A percentile compares a stretch with the other conserved stretches of the same genome.
phyloP scores from a whole-genome alignment of 352 stramenopile genomes.

The Saprolegnia diclina region DNA sequence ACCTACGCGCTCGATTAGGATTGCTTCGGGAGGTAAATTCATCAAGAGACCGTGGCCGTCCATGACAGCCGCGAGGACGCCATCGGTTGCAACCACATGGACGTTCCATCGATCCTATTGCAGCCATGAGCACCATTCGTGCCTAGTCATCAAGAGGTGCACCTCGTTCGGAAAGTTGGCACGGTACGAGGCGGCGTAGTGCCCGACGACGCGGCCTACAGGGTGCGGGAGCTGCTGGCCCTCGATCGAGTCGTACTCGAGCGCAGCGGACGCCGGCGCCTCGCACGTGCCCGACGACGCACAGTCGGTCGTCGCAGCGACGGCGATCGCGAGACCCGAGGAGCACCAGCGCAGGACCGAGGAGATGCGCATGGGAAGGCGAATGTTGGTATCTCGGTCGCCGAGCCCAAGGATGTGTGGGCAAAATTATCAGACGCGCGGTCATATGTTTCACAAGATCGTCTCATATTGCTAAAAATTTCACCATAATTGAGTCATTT shows the following conservation, averaged over 20 bases:
- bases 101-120: slow-evolving; percentile 81
- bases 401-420: too few relatives aligned
- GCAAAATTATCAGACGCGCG: too few relatives aligned
- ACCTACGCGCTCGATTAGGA: slow-evolving; percentile 30
- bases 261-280: neutral
- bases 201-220: slow-evolving; percentile 5
- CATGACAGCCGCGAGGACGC: slow-evolving; percentile 82
- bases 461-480: too few relatives aligned
- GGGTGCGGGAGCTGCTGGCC: neutral
- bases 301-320: neutral
- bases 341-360: neutral
- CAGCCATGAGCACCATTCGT: neutral
- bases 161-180: slow-evolving; percentile 63
- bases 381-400: neutral
- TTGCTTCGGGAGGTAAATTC: neutral
- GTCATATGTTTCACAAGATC: too few relatives aligned
- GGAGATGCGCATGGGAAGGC: neutral
- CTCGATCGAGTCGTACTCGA: slow-evolving; percentile 14
- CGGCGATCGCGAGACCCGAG: neutral
- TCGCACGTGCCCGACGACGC: neutral
- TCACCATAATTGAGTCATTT: too few relatives aligned
- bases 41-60: slow-evolving; percentile 77
- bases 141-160: neutral
- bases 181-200: slow-evolving; percentile 39
- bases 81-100: slow-evolving; percentile 52